These are phyloP conservation scores for Tricholoma furcatifolium DNA, from an alignment of 768 basidiomycete genomes.

Conservation along the genomic window DNA sequence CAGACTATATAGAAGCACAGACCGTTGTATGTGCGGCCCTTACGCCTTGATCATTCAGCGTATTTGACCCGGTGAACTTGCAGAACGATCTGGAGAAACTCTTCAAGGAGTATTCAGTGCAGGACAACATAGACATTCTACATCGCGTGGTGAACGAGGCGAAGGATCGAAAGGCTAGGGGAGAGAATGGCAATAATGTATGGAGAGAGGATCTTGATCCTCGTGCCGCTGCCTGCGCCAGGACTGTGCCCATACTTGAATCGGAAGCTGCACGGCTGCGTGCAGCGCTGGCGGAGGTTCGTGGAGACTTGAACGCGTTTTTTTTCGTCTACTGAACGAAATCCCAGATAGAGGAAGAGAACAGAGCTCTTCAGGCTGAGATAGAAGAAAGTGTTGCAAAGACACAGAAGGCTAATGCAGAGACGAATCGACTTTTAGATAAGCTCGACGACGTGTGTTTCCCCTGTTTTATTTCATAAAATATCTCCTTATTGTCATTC, in stretches of 20 bases:
- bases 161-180: constrained; percentile 49
- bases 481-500: constrained; percentile 7
- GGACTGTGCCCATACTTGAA: constrained; percentile 59
- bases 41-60: not conserved
- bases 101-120: constrained; percentile 66
- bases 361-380: constrained; percentile 43
- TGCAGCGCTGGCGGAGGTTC: constrained; percentile 38
- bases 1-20: constrained; percentile 68
- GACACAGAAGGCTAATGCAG: constrained; percentile 44
- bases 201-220: constrained; percentile 71
- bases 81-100: constrained; percentile 68
- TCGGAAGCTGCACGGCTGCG: constrained; percentile 38
- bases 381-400: constrained; percentile 48
- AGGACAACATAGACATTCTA: constrained; percentile 68
- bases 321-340: not conserved
- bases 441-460: constrained; percentile 50
- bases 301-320: not conserved
- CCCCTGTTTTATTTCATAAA: not conserved
- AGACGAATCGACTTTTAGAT: constrained; percentile 46
- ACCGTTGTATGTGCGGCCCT: constrained; percentile 41
- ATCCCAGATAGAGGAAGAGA: constrained; percentile 60
- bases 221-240: constrained; percentile 57
- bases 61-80: not conserved
- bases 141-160: constrained; percentile 72
- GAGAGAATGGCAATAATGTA: constrained; percentile 47